Conservation (phyloP, 805 yeast genomes). For the Komagataella pseudopastoris region DNA sequence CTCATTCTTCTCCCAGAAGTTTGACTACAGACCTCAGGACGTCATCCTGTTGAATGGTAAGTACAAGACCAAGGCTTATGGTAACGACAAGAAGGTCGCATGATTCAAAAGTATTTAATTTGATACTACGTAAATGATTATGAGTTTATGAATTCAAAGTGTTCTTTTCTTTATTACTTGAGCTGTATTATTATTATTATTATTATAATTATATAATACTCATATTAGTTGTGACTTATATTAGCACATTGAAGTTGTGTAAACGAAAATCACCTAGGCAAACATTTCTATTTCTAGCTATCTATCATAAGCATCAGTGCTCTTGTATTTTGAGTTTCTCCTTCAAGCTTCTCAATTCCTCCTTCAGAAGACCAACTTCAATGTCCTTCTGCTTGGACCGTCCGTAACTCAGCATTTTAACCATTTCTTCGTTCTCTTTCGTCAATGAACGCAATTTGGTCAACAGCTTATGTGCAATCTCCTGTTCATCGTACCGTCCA, state of each 20-base stretch:
- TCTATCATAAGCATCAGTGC: not conserved
- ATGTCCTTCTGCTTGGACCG: conserved; percentile 58
- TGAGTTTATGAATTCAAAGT: not conserved
- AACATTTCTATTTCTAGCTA: not conserved
- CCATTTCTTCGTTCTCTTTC: conserved; percentile 57
- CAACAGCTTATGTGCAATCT: conserved; percentile 60
- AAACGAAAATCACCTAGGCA: not conserved
- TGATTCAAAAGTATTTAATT: not conserved
- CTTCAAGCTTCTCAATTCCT: conserved; percentile 33
- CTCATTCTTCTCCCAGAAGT: conserved; percentile 45
- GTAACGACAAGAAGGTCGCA: conserved; percentile 26
- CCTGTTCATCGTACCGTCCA: conserved; percentile 64
- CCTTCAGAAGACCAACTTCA: conserved; percentile 47
- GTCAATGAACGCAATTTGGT: conserved; percentile 45
- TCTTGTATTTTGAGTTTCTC: conserved; percentile 13
- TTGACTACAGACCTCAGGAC: conserved; percentile 66
- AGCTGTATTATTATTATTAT: not conserved
- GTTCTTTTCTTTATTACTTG: not conserved
- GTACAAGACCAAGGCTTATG: conserved; percentile 65
- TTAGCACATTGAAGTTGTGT: not conserved
- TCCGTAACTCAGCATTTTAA: conserved; percentile 64
- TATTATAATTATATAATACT: not conserved
- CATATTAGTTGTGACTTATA: not conserved
- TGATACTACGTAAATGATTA: not conserved
- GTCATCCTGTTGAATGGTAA: conserved; percentile 58